Conservation (phyloP, 179 eudicot genomes). For the Nepenthes alata region DNA sequence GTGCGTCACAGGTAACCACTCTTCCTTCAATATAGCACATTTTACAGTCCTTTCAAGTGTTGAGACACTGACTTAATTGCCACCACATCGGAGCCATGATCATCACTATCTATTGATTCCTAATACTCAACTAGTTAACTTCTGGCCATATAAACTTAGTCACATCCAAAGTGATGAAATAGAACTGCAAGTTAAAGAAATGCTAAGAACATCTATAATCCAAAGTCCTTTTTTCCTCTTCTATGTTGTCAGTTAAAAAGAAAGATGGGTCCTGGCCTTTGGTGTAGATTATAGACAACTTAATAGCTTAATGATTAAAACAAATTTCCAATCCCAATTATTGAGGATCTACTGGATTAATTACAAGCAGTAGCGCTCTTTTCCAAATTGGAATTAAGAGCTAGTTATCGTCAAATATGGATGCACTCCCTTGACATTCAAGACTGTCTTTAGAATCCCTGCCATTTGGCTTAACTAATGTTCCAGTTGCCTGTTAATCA, state of each 20-base stretch:
- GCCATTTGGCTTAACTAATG: background rate
- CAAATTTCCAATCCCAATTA: background rate
- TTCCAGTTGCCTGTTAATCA: background rate
- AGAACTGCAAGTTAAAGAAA: background rate
- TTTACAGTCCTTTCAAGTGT: too few species aligned
- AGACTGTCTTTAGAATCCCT: background rate
- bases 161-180: background rate
- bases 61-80: background rate
- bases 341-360: background rate
- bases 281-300: background rate
- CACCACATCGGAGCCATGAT: background rate
- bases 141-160: background rate
- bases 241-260: background rate
- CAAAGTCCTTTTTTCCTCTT: background rate
- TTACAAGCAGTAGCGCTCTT: background rate
- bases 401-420: background rate
- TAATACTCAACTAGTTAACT: background rate
- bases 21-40: too few species aligned
- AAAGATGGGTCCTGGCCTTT: background rate
- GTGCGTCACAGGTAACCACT: too few species aligned
- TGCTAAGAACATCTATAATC: background rate
- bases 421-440: background rate
- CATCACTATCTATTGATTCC: background rate
- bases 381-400: background rate
- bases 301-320: background rate